These are phyloP conservation scores for Ceriops zippeliana DNA, from an alignment of 345 rosid species.

Conservation along the genomic window DNA sequence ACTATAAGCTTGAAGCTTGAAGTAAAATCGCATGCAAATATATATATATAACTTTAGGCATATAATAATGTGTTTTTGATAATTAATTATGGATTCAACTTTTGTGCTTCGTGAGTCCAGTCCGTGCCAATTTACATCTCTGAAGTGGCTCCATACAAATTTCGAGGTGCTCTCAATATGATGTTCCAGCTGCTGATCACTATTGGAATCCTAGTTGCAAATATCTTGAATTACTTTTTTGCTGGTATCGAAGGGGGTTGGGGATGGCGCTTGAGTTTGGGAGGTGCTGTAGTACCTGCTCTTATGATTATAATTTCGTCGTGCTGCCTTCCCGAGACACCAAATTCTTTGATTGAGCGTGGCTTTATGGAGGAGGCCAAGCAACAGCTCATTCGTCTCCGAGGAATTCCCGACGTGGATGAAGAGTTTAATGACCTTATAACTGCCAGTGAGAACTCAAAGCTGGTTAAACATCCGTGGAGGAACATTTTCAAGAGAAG, in stretches of 20 bases:
- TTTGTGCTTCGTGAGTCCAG: constrained; percentile 2
- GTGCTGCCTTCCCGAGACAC: constrained; percentile 29
- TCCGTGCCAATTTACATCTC: constrained; percentile 39
- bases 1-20: too few species aligned
- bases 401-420: constrained; percentile 27
- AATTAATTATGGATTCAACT: background rate
- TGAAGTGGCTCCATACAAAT: constrained; percentile 32
- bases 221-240: constrained; percentile 25
- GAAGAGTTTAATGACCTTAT: constrained; percentile 37
- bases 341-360: constrained; percentile 38
- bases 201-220: constrained; percentile 32
- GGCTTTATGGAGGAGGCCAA: constrained; percentile 27
- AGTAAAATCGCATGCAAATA: too few species aligned
- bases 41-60: background rate
- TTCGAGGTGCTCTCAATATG: constrained; percentile 30
- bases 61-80: background rate
- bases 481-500: constrained; percentile 16
- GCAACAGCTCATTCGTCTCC: constrained; percentile 16
- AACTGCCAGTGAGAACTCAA: constrained; percentile 24
- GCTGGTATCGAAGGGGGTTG: constrained; percentile 14
- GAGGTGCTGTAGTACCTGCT: constrained; percentile 35
- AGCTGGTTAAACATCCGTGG: constrained; percentile 31
- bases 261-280: constrained; percentile 35
- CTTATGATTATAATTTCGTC: constrained; percentile 12
- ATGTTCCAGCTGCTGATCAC: constrained; percentile 33